Evolutionary conservation across 176 grass and related monocot genomes (phyloP).

Genomic region (Aegilops umbellulata): DNA sequence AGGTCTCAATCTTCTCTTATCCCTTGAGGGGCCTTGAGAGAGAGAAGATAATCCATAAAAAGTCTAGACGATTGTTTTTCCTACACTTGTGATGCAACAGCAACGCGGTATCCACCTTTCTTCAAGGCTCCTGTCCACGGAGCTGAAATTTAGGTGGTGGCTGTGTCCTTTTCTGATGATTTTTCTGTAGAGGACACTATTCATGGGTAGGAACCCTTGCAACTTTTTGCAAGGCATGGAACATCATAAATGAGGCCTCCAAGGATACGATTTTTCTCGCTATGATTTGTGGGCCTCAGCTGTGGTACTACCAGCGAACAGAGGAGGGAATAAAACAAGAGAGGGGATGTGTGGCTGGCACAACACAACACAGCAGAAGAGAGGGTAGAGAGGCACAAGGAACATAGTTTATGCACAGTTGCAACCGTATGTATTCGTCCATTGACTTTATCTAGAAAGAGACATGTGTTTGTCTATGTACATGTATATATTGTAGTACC

Average conservation of each 20-base stretch:
- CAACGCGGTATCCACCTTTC: conserved; percentile 9
- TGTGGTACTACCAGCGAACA: conserved; percentile 51
- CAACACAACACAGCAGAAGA: neutral
- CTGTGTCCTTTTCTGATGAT: conserved; percentile 46
- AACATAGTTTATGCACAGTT: conserved; percentile 50
- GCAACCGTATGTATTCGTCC: conserved; percentile 59
- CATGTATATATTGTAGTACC: conserved; percentile 20
- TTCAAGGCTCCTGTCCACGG: conserved; percentile 35
- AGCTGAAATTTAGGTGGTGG: conserved; percentile 37
- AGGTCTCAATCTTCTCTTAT: conserved; percentile 33
- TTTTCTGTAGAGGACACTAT: conserved; percentile 17
- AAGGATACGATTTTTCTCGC: conserved; percentile 17
- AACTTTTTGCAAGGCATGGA: conserved; percentile 56
- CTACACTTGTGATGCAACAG: conserved; percentile 30
- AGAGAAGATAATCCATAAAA: conserved; percentile 35
- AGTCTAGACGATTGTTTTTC: conserved; percentile 27
- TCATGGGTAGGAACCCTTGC: conserved; percentile 57
- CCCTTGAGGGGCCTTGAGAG: neutral
- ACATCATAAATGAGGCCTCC: conserved; percentile 45
- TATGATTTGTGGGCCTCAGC: conserved; percentile 39
- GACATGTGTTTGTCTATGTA: conserved; percentile 34
- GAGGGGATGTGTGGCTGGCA: conserved; percentile 25
- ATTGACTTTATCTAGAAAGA: conserved; percentile 64
- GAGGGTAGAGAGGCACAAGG: conserved; percentile 34
- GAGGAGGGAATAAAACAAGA: conserved; percentile 46